Base-by-base conservation (phyloP, 2,329 filamentous ascomycete species). In the Epichloe sylvatica region DNA sequence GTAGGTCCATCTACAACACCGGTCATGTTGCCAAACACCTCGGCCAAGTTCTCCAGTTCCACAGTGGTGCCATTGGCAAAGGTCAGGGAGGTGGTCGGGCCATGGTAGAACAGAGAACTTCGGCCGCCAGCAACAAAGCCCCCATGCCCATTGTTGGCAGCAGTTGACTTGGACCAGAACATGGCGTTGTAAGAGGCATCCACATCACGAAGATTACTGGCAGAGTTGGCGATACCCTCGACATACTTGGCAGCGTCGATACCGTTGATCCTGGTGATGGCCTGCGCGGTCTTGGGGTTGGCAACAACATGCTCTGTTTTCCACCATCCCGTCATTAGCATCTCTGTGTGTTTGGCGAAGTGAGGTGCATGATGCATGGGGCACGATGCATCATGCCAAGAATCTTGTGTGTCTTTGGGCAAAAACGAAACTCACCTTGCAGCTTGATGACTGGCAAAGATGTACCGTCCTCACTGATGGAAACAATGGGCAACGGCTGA, bases 151-250 rank as follows among this genome's bases (percentile, higher is more conserved):
- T 47, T 45, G 8, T 38, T 51, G 8, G 54, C 51, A 4, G 54
- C 55, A 2, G 53, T 55, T 25, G 49, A 47, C 46, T 57, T 55
- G 44, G 56, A 50, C 44, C 57, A 66, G 49, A 70, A 69, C 62
- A 68, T 62, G 46, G 57, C 59, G 56, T 70, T 70, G 58, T 69
- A 70, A 1, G 61, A 61, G 4, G 59, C 52, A 35, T 63, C 61
- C 11, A 53, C 49, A 45, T 63, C 60, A 11, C 59, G 60, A 44
- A 55, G 54, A 34, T 45, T 54, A 15, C 50, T 57, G 19, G 53
- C 57, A 21, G 48, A 44, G 37, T 55, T 54, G 34, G 55, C 49
- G 25, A 48, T 49, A 9, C 61, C 54, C 6, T 56, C 48, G 36
- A 63, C 36, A 33, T 50, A 60, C 25, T 58, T 53, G 23, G 50